Conservation (phyloP, 2,329 filamentous ascomycete genomes). For the Monilinia laxa region DNA sequence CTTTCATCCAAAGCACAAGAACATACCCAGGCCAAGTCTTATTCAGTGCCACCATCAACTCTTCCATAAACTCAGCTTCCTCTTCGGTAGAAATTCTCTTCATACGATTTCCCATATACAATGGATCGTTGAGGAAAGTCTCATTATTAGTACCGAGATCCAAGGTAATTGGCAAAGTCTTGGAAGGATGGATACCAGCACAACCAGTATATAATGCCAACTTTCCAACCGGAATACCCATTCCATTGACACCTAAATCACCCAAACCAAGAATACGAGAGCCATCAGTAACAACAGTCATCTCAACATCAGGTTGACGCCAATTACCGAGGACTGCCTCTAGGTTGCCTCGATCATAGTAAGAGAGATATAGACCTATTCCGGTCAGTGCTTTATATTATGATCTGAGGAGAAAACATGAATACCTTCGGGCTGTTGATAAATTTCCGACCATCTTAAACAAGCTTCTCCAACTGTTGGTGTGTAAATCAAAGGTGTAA, state of each 20-base stretch:
- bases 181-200: slow-evolving; percentile 77
- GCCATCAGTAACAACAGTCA: slow-evolving; percentile 48
- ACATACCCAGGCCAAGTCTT: slow-evolving; percentile 74
- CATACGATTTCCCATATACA: slow-evolving; percentile 74
- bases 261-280: slow-evolving; percentile 73
- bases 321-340: slow-evolving; percentile 67
- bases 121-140: slow-evolving; percentile 66
- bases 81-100: slow-evolving; percentile 65
- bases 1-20: slow-evolving; percentile 57
- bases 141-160: slow-evolving; percentile 86
- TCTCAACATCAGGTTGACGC: slow-evolving; percentile 68
- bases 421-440: slow-evolving; percentile 65
- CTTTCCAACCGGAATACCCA: slow-evolving; percentile 82
- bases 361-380: slow-evolving; percentile 64
- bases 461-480: slow-evolving; percentile 69
- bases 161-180: slow-evolving; percentile 77
- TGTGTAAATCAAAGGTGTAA: slow-evolving; percentile 60
- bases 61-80: slow-evolving; percentile 75
- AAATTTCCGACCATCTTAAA: slow-evolving; percentile 72
- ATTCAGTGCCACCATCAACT: slow-evolving; percentile 66
- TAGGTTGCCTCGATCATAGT: slow-evolving; percentile 64
- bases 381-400: background rate
- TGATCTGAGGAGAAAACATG: no score
- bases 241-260: slow-evolving; percentile 80
- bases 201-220: slow-evolving; percentile 79